Evolutionary conservation across 495 filamentous ascomycete genomes (phyloP), one percentile per base, ranked within the genome.

Genomic region (Xylaria venustula): DNA sequence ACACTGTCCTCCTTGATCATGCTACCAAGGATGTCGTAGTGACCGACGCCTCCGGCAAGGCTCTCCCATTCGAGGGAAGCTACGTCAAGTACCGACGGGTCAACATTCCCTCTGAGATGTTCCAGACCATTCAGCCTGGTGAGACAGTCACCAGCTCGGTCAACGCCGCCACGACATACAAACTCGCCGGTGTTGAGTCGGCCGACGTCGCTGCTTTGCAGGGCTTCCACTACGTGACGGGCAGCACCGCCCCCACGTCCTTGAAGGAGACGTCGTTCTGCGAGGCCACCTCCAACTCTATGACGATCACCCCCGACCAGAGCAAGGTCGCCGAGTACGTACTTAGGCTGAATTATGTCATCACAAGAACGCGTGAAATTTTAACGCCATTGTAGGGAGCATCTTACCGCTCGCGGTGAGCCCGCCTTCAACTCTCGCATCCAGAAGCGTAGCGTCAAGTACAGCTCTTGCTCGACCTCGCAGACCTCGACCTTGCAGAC

Each of bases 1-100:
- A 71, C 58, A 71, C 68, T n/a, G 66, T 69, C 2, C 56, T 71
- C 25, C 58, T 52, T 44, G 61, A 64, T 7, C 68, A 71, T 44
- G 51, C 66, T 23, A 71, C 68, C 50, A 69, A 65, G 47, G 66
- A 71, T 58, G 64, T 71, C 28, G 17, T 58, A 0, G 66, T 69
- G 17, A 14, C 66, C 22, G 68, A 67, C 36, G 66, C 61, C 22
- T 41, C 30, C 37, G 67, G 67, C 40, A 67, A 67, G 14, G 28
- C 25, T 20, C 64, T 71, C 48, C 64, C 66, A 15, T 71, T 71
- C 44, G 64, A 64, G 59, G 68, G 68, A 32, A 54, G 48, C 52
- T 71, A 37, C 52, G 68, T 71, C 46, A 71, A 71, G 54, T 71
- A 69, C 49, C 66, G 65, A 67, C 37, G 49, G 11, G 40, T 42